Base-by-base conservation (phyloP, 192 early-diverging fungal species). In the Rhizoclosmatium sp. region DNA sequence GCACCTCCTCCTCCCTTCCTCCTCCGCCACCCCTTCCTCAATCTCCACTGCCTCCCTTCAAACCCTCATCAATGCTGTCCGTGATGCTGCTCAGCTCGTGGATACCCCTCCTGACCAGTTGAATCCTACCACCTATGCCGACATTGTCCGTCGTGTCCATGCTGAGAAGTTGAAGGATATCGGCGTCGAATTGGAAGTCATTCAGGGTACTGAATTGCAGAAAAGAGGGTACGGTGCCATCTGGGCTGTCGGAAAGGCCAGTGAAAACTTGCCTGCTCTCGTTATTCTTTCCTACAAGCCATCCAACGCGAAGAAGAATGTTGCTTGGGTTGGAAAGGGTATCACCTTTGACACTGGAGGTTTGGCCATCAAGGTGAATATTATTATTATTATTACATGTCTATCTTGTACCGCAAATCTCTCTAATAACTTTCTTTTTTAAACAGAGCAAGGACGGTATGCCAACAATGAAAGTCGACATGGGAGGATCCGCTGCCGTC, bases 301-400 rank as follows among this genome's bases (percentile, higher is more conserved):
- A 14, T 23, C 68, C 19, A 71, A 31, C 0, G 75, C 75, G 4
- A 82, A 62, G 4, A 87, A 84, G 69, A 84, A 80, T 3, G 54
- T 87, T 49, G 85, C 80, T 14, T 84, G 82, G 49, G 88, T 88
- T n/a, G 88, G 88, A 62, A 89, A 89, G 80, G 88, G 88, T 19
- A 89, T 89, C 70, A 83, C 87, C 10, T 89, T 84, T 80, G 88
- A 89, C 76, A 87, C 87, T 23, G 85, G 83, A 46, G 83, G 85
- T 65, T 69, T 87, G 16, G 78, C 79, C 10, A 45, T 89, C 80
- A 89, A 89, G 79, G 4, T 65, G 31, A 31, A 31, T 31, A 31
- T 31, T 31, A 0, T 31, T 31, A 58, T 58, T 21, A 31, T 31
- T 31, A 31, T 31, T 31, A 31, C 31, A 31, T 31, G 31, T 31